Percentiles rank a stretch among this genome's conserved stretches.
Evolutionary conservation across 306 rosid genomes (phyloP).

Genomic region (Arachis hypogaea): DNA sequence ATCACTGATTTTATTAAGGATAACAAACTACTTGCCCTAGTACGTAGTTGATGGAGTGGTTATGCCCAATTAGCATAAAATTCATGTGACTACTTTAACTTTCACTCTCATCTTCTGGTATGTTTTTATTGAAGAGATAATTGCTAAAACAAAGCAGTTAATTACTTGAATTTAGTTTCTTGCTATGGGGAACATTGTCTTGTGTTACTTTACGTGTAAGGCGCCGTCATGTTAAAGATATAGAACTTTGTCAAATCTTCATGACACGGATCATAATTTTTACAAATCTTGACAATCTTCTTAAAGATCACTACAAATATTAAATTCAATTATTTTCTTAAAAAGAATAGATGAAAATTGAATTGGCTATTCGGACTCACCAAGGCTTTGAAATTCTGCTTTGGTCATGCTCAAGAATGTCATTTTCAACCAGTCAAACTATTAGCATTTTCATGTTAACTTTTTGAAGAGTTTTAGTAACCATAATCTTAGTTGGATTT

Average conservation of each 20-base stretch:
- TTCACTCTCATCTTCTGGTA: neutral
- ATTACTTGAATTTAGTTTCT: neutral
- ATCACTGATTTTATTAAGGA: neutral
- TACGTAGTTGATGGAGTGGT: neutral
- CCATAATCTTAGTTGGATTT: slow-evolving; percentile 9
- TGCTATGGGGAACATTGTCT: neutral
- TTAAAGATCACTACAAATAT: neutral
- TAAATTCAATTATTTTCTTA: neutral
- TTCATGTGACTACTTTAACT: neutral
- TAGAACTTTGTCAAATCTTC: neutral
- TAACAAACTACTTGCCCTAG: neutral
- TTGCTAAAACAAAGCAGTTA: neutral
- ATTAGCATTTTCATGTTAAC: neutral
- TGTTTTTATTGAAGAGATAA: neutral
- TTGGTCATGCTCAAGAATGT: neutral
- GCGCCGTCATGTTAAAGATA: neutral
- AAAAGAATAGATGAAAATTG: neutral
- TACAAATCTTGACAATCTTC: neutral
- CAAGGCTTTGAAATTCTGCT: neutral
- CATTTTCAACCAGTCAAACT: neutral
- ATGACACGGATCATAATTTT: neutral
- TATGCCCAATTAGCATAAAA: neutral
- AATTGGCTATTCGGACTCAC: neutral
- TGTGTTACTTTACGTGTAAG: neutral
- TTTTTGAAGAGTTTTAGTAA: slow-evolving; percentile 14